Evolutionary conservation across 306 rosid species (phyloP).

Genomic region (Luffa aegyptiaca): DNA sequence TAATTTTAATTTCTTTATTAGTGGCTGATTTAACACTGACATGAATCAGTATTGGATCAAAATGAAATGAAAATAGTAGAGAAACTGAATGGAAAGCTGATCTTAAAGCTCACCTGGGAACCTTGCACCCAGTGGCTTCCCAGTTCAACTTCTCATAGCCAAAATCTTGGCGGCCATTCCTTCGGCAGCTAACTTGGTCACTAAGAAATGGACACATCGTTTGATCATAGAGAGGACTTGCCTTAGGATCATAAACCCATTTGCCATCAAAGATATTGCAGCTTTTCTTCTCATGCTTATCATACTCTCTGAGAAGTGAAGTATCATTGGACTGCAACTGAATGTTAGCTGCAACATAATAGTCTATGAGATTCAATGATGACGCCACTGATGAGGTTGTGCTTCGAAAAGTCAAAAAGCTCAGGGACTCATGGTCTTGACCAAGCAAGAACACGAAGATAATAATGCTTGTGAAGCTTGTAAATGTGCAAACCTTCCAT

Average conservation of each 20-base stretch:
- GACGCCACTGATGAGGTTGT: not conserved
- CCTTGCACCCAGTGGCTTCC: constrained; percentile 29
- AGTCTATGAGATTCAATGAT: not conserved
- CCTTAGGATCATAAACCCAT: constrained; percentile 29
- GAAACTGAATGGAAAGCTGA: not conserved
- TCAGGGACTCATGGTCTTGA: not conserved
- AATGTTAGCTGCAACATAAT: not conserved
- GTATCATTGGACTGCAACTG: constrained; percentile 1
- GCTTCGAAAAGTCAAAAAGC: constrained; percentile 1
- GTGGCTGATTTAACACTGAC: not conserved
- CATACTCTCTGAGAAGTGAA: not conserved
- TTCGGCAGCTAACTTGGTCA: constrained; percentile 38
- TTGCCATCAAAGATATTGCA: constrained; percentile 35
- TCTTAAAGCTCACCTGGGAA: constrained; percentile 22
- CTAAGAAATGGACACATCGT: constrained; percentile 32
- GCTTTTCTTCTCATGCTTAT: not conserved
- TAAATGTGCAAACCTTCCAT: constrained; percentile 22
- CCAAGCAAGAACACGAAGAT: constrained; percentile 14
- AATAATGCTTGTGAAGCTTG: constrained; percentile 17
- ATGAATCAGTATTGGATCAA: not conserved
- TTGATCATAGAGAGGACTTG: constrained; percentile 20
- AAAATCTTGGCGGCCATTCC: constrained; percentile 32
- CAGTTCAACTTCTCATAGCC: constrained; percentile 39
- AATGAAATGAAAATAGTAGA: not conserved
- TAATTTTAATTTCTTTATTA: not conserved